A percentile compares a stretch with the other conserved stretches of the same genome.
Conservation (phyloP, 2,329 filamentous ascomycete genomes). For the Fusarium sp. region DNA sequence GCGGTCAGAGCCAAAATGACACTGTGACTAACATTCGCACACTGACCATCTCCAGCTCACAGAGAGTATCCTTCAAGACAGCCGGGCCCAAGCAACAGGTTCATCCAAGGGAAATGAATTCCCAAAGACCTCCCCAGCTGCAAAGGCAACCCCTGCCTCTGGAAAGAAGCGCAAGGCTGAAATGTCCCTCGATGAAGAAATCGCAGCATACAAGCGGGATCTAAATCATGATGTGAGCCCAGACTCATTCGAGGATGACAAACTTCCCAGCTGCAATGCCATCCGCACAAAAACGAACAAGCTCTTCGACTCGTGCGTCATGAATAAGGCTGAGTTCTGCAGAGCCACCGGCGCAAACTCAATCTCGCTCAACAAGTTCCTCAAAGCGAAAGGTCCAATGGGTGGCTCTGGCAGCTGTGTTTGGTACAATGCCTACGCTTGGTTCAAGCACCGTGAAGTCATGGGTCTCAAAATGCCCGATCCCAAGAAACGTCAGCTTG, state of each 20-base stretch:
- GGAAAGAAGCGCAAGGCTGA: constrained; percentile 12
- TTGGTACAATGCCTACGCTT: constrained; percentile 4
- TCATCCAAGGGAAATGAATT: neutral
- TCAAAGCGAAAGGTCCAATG: neutral
- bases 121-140: rapidly evolving
- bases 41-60: neutral
- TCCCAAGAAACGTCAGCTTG: neutral
- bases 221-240: neutral
- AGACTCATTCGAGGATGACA: neutral
- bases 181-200: neutral
- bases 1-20: neutral
- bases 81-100: neutral
- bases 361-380: constrained; percentile 3
- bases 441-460: constrained; percentile 12
- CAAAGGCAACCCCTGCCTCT: neutral
- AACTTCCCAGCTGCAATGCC: neutral
- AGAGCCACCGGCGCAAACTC: constrained; percentile 1
- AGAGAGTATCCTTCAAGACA: neutral
- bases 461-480: constrained; percentile 5
- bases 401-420: neutral
- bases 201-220: neutral
- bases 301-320: neutral
- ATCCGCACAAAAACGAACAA: constrained; percentile 13
- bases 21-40: no score
- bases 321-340: constrained; percentile 3